Conservation (phyloP, 805 yeast species). For the Candida montana region DNA sequence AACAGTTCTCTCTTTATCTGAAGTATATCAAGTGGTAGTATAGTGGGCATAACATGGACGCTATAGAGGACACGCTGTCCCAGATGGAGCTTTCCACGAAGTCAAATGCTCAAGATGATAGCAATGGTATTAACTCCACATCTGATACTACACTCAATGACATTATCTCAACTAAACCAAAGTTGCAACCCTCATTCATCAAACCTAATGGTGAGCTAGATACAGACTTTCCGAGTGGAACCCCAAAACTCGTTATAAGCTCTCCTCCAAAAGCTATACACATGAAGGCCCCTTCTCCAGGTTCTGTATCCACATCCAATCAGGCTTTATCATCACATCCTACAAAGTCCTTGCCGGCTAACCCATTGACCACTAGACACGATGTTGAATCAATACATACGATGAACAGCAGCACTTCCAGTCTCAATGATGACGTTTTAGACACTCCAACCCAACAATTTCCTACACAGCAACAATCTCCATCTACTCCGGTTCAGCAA, state of each 20-base stretch:
- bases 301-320: conserved; percentile 2
- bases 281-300: conserved; percentile 8
- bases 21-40: too few species aligned
- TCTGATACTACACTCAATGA: background rate
- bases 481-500: conserved; percentile 15
- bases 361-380: conserved; percentile 45
- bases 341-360: conserved; percentile 43
- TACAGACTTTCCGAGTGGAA: background rate
- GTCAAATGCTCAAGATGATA: background rate
- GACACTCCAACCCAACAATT: conserved; percentile 6
- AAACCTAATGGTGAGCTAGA: too few species aligned
- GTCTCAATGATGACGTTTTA: conserved; percentile 14
- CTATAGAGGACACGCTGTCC: background rate
- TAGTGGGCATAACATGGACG: background rate
- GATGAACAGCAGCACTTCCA: conserved; percentile 17
- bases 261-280: conserved; percentile 8
- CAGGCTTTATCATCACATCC: background rate
- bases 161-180: background rate
- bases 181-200: background rate
- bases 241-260: conserved; percentile 1
- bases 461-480: conserved; percentile 10
- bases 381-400: conserved; percentile 35
- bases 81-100: background rate
- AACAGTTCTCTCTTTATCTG: too few species aligned
- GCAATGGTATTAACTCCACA: background rate